phyloP scores from a whole-genome alignment of 1,284 basidiomycete genomes.

The Neonothopanus nambi region DNA sequence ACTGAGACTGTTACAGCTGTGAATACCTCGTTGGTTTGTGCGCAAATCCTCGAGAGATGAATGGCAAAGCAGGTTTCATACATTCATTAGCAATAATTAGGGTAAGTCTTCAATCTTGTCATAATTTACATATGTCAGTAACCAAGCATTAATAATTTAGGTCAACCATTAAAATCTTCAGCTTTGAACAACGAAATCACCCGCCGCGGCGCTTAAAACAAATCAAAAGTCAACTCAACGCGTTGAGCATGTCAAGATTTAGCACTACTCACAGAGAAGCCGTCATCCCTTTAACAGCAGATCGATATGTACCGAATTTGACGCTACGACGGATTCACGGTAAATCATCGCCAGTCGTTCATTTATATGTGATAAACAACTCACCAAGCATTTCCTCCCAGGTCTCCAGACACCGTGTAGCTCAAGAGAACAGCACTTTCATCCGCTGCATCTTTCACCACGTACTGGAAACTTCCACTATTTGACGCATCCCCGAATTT shows the following conservation, averaged over 20 bases:
- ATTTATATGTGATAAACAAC: neutral
- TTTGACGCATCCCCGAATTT: conserved; percentile 8
- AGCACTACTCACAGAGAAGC: neutral
- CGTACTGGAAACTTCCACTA: conserved; percentile 16
- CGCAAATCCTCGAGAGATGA: too few species aligned
- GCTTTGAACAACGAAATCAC: neutral
- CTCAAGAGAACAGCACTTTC: conserved; percentile 13
- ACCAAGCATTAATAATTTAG: too few species aligned
- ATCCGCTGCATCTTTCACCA: conserved; percentile 12
- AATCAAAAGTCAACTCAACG: neutral
- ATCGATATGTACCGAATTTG: neutral
- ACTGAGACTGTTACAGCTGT: too few species aligned
- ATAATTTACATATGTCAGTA: too few species aligned
- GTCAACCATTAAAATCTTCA: too few species aligned
- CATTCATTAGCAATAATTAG: too few species aligned
- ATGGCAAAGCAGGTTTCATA: too few species aligned
- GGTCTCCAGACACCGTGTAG: conserved; percentile 19
- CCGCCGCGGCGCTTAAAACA: neutral
- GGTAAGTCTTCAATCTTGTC: too few species aligned
- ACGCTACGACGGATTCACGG: neutral
- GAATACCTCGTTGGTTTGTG: too few species aligned
- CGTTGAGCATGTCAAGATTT: neutral
- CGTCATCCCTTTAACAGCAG: neutral
- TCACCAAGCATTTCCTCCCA: conserved; percentile 12
- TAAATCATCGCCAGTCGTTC: neutral